Evolutionary conservation across 2,329 filamentous ascomycete genomes (phyloP).

Genomic region (Calonectria pauciramosa): DNA sequence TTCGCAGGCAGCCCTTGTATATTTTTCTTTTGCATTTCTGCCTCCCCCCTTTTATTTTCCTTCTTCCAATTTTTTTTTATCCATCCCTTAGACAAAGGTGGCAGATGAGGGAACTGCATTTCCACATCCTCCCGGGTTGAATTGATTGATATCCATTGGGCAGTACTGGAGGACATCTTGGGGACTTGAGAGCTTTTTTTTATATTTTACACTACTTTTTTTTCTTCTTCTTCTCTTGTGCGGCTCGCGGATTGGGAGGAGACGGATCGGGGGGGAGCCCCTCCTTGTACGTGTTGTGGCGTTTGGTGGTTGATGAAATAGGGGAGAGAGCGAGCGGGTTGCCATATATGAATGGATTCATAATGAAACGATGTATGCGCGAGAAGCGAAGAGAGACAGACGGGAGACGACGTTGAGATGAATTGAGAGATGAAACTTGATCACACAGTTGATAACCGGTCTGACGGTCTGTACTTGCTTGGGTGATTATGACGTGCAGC

Average conservation of each 20-base stretch:
- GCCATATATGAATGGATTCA: conserved; percentile 15
- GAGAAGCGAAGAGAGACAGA: conserved; percentile 1
- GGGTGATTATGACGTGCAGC: background rate
- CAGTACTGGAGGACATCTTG: conserved; percentile 3
- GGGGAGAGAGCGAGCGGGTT: background rate
- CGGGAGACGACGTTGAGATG: background rate
- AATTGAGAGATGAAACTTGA: conserved; percentile 17
- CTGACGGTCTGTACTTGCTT: background rate
- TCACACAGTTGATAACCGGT: background rate
- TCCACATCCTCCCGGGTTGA: background rate
- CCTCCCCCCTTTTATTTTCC: background rate
- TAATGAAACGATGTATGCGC: conserved; percentile 24
- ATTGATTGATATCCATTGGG: conserved; percentile 19
- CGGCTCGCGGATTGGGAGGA: conserved; percentile 1
- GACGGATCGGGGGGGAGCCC: background rate
- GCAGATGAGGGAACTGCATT: background rate
- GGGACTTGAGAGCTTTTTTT: background rate
- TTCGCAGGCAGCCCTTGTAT: background rate
- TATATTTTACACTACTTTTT: background rate
- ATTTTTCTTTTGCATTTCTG: background rate
- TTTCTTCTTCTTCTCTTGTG: background rate
- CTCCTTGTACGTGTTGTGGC: conserved; percentile 21
- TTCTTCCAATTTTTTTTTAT: background rate
- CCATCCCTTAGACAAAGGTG: conserved; percentile 20
- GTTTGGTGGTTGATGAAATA: conserved; percentile 19